phyloP scores from a whole-genome alignment of 768 basidiomycete genomes.

The Hypholoma fasciculare region DNA sequence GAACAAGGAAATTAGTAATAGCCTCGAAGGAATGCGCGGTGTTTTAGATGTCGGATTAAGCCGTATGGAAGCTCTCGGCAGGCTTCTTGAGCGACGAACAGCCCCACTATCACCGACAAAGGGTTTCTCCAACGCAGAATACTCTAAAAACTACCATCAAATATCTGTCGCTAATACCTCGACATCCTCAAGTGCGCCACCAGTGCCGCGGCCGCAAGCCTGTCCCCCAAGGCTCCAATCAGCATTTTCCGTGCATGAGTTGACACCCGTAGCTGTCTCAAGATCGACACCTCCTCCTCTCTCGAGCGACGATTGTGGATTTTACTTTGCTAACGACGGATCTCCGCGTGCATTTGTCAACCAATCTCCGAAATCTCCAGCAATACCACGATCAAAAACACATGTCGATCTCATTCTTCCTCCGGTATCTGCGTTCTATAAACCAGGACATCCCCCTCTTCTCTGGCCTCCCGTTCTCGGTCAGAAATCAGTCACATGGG shows the following conservation, averaged over 20 bases:
- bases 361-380: background rate
- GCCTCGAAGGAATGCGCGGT: constrained; percentile 17
- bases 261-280: no score
- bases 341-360: constrained; percentile 3
- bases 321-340: background rate
- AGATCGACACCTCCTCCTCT: no score
- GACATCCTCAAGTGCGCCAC: no score
- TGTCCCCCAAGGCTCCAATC: no score
- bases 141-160: no score
- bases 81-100: background rate
- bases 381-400: constrained; percentile 8
- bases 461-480: constrained; percentile 23
- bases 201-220: no score
- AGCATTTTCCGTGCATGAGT: no score
- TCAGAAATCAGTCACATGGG: constrained; percentile 21
- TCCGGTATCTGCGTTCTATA: constrained; percentile 15
- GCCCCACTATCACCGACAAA: background rate
- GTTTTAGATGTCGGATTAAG: background rate
- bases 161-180: no score
- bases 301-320: background rate
- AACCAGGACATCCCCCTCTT: constrained; percentile 12
- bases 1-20: constrained; percentile 16
- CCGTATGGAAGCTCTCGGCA: background rate
- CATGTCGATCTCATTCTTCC: constrained; percentile 26
- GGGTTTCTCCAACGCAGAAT: background rate